Evolutionary conservation across 2,329 filamentous ascomycete genomes (phyloP), one percentile per base, ranked within the genome.

Genomic region (Phialophora tarda): DNA sequence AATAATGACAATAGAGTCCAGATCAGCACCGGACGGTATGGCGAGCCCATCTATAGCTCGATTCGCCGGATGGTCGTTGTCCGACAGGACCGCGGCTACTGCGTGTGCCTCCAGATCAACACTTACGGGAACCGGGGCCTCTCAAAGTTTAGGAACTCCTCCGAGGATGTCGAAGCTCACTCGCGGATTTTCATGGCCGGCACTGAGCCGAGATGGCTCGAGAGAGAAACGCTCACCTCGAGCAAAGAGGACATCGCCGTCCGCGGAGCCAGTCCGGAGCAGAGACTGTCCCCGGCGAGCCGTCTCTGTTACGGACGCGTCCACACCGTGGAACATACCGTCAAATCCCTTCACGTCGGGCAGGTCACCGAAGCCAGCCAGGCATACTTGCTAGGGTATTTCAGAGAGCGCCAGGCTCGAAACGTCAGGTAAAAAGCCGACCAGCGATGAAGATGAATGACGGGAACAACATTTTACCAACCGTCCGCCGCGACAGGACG

Each of bases 261-360:
- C 12, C 44, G 75, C 0, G 63, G 67, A 1, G 64, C 69, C 0
- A 67, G 68, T 12, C 14, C 56, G 0, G 63, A 67, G 4, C 60
- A 75, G 23, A 72, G 56, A 3, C 68, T 82, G 14, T 61, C 76
- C 21, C 5, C 14, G 0, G 73, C 75, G 62, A 81, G 78, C 1
- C 74, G 79, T 1, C 62, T 82, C 3, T 78, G 79, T 17, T 81
- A 79, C 41, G 75, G 74, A 1, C 80, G 80, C 8, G 69, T 77
- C 0, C 76, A 80, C 66, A 78, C 78, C 0, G 76, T 81, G 5
- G 77, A 82, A 62, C 77, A 80, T 62, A 80, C 81, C 50, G 71
- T 79, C 30, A 80, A 79, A 62, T 78, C 80, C 1, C 75, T 77
- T n/a, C 73, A 78, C 0, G 67, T 82, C 4, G 80, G 80, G 2